Evolutionary conservation across 2,329 filamentous ascomycete species (phyloP).

Genomic region (Scytalidium sp.): DNA sequence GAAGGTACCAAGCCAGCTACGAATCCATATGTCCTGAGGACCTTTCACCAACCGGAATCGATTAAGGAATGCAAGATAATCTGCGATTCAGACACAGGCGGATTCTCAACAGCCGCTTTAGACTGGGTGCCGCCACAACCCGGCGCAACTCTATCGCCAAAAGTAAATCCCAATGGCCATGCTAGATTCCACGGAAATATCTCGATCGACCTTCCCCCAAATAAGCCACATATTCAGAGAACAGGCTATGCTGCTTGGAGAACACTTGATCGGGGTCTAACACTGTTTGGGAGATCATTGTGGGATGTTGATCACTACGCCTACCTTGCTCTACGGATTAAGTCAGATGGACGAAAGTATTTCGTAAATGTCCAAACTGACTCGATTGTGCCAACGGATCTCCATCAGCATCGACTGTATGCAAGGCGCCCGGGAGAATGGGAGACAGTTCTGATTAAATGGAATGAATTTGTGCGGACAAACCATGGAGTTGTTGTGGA

Average conservation of each 20-base stretch:
- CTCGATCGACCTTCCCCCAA: conserved; percentile 75
- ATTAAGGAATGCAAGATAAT: conserved; percentile 67
- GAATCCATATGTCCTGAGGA: conserved; percentile 61
- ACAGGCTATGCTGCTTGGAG: conserved; percentile 89
- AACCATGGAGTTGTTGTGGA: conserved; percentile 91
- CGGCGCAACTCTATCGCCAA: conserved; percentile 31
- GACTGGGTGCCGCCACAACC: conserved; percentile 35
- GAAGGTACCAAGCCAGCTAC: conserved; percentile 66
- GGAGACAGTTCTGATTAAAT: conserved; percentile 92
- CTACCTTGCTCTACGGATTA: conserved; percentile 84
- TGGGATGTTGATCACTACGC: conserved; percentile 90
- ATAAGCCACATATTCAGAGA: conserved; percentile 71
- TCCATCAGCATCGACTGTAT: conserved; percentile 91
- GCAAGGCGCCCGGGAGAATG: conserved; percentile 76
- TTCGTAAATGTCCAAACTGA: conserved; percentile 96
- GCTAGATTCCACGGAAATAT: conserved; percentile 84
- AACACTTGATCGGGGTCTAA: conserved; percentile 72
- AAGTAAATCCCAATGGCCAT: conserved; percentile 47
- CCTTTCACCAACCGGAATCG: conserved; percentile 52
- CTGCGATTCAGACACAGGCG: conserved; percentile 83
- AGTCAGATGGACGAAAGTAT: conserved; percentile 88
- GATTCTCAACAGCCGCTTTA: conserved; percentile 72
- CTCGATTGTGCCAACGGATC: conserved; percentile 86
- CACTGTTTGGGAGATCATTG: conserved; percentile 79
- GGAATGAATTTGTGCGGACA: conserved; percentile 91